These are phyloP conservation scores for Aspergillus sp. DNA, from an alignment of 2,329 filamentous ascomycete species.

Conservation along the genomic window DNA sequence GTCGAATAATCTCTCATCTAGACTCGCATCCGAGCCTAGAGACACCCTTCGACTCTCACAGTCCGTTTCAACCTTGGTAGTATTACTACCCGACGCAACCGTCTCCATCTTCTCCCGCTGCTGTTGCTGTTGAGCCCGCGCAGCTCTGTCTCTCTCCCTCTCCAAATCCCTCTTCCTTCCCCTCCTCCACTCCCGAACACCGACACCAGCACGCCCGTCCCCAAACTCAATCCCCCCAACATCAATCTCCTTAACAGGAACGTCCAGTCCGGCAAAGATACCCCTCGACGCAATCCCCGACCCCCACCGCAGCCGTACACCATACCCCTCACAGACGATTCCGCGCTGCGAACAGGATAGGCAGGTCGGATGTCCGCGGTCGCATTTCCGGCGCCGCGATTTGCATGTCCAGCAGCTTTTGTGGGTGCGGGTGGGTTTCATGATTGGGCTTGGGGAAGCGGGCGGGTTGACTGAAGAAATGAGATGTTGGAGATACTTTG, in stretches of 20 bases:
- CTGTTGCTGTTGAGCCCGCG: not conserved
- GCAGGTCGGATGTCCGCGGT: constrained; percentile 32
- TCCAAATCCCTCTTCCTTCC: not conserved
- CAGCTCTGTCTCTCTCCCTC: not conserved
- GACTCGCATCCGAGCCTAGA: not conserved
- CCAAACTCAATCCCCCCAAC: not conserved
- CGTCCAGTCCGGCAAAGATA: constrained; percentile 26
- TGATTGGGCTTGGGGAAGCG: not conserved
- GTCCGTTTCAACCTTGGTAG: not conserved
- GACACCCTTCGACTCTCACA: not conserved
- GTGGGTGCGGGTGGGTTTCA: not conserved
- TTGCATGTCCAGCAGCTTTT: constrained; percentile 22
- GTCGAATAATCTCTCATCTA: not conserved
- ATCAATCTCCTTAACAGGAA: not conserved
- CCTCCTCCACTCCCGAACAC: not conserved
- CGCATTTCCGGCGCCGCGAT: constrained; percentile 33
- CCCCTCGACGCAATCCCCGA: constrained; percentile 39
- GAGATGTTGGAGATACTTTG: not conserved
- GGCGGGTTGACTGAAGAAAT: not conserved
- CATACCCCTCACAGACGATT: constrained; percentile 36
- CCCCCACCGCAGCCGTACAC: constrained; percentile 36
- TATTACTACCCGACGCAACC: not conserved
- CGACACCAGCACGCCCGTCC: not conserved
- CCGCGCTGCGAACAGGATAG: constrained; percentile 30
- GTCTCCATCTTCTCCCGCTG: not conserved